Evolutionary conservation across 2,329 filamentous ascomycete species (phyloP), one percentile per base, ranked within the genome.

Genomic region (Fusarium musae): DNA sequence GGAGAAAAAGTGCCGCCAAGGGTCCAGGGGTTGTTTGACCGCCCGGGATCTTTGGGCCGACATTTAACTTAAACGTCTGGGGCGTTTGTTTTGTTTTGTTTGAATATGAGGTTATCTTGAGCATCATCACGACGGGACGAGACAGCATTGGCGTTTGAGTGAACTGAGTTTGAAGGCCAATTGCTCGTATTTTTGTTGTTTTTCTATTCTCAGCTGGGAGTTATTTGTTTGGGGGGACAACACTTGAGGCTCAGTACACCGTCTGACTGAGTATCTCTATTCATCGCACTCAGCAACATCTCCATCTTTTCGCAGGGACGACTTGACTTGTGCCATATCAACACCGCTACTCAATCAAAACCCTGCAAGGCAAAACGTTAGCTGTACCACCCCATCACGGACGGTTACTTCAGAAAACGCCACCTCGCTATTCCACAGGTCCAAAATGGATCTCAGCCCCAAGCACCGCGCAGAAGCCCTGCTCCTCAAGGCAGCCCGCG

Each of bases 381-480:
- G 69, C 60, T 73, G 77, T 79, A 72, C 70, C 50, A 79, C 78
- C 42, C 30, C 30, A 65, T 49, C 46, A 46, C 69, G 52, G 67
- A 43, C 69, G 52, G 66, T 74, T 64, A 71, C 75, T 73, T 68
- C 30, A 64, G 69, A 75, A 75, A 76, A 77, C 77, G 77, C 77
- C 79, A 80, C 78, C 77, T 81, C 80, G 80, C 80, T 80, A 78
- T 78, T 76, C 64, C 61, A 78, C 72, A 77, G 77, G 73, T 32
- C 67, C 67, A 75, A 37, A 72, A 82, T 82, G 80, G 75, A 78
- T 63, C 53, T 64, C 66, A 62, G 50, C 49, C 72, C 75, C 54
- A 79, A 67, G 72, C 76, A 79, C 40, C 73, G 77, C 54, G 80
- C 81, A 59, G 78, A 82, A 66, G 71, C 77, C 63, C 75, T 83